Percentiles rank a stretch among this genome's conserved stretches.
These are phyloP conservation scores for Picochlorum costavermella DNA, from an alignment of 139 green algal species.

Conservation along the genomic window DNA sequence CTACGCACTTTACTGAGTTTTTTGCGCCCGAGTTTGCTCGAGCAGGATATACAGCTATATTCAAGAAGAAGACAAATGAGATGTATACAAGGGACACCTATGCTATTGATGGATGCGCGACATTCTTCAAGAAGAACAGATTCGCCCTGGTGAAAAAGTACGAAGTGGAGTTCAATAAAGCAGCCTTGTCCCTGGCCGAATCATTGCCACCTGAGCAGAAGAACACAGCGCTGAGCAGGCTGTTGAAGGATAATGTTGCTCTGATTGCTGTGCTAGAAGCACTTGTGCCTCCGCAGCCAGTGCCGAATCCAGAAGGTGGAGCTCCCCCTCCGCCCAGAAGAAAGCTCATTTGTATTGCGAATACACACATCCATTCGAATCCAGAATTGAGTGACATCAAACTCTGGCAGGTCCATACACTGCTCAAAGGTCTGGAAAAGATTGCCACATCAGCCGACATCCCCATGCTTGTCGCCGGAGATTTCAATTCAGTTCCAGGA, in stretches of 20 bases:
- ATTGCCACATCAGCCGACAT: slow-evolving; percentile 91
- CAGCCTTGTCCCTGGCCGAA: slow-evolving; percentile 82
- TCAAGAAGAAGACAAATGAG: slow-evolving; percentile 98
- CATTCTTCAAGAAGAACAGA: slow-evolving; percentile 83
- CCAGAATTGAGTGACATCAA: slow-evolving; percentile 96
- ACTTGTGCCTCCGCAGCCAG: slow-evolving; percentile 50
- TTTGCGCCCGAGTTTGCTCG: slow-evolving; percentile 66
- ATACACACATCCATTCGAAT: slow-evolving; percentile 99
- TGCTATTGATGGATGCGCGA: slow-evolving; percentile 95
- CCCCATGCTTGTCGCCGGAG: slow-evolving; percentile 89
- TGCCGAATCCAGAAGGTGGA: not conserved
- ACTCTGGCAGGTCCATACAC: slow-evolving; percentile 98
- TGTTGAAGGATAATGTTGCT: slow-evolving; percentile 98
- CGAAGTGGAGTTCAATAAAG: slow-evolving; percentile 99
- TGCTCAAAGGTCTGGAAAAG: slow-evolving; percentile 98
- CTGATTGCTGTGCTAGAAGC: slow-evolving; percentile 95
- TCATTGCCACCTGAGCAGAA: slow-evolving; percentile 77
- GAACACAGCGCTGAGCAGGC: slow-evolving; percentile 82
- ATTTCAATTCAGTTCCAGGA: slow-evolving; percentile 93
- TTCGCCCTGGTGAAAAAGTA: slow-evolving; percentile 99
- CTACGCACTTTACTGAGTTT: slow-evolving; percentile 79
- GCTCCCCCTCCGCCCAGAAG: slow-evolving; percentile 20
- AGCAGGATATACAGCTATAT: slow-evolving; percentile 89
- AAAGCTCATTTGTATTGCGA: slow-evolving; percentile 95
- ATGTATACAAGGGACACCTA: slow-evolving; percentile 70